Evolutionary conservation across 2,329 filamentous ascomycete genomes (phyloP).

Genomic region (Colletotrichum neosansevieriae): DNA sequence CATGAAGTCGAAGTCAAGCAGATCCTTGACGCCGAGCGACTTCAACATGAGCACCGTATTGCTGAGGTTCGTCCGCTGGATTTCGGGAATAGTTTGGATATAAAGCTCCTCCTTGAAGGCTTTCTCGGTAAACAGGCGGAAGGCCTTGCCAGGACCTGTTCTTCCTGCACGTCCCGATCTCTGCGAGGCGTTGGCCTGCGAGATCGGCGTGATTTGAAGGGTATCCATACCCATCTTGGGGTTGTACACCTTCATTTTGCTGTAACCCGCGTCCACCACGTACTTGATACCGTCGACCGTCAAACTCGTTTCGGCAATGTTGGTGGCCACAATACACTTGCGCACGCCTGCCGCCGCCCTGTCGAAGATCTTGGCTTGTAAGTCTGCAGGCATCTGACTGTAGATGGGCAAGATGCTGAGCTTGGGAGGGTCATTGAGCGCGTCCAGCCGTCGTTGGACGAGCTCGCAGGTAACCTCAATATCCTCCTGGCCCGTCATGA

Average conservation of each 20-base stretch:
- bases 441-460: constrained; percentile 85
- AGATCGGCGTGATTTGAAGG: constrained; percentile 96
- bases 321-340: constrained; percentile 98
- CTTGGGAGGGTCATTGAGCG: constrained; percentile 94
- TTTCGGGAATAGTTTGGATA: constrained; percentile 96
- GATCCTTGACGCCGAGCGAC: constrained; percentile 91
- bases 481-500: constrained; percentile 99
- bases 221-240: constrained; percentile 99
- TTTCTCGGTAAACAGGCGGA: constrained; percentile 92
- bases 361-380: constrained; percentile 98
- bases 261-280: constrained; percentile 95
- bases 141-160: constrained; percentile 95
- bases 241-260: constrained; percentile 98
- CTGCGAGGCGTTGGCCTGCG: constrained; percentile 94
- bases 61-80: constrained; percentile 94
- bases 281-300: constrained; percentile 99
- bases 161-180: constrained; percentile 92
- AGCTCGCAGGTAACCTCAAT: constrained; percentile 97
- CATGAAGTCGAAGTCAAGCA: constrained; percentile 99
- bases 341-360: constrained; percentile 88
- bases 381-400: constrained; percentile 98
- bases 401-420: constrained; percentile 97
- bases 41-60: constrained; percentile 96
- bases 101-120: constrained; percentile 98
- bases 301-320: constrained; percentile 97